phyloP scores from a whole-genome alignment of 345 rosid species.

The Gossypium sturtianum region DNA sequence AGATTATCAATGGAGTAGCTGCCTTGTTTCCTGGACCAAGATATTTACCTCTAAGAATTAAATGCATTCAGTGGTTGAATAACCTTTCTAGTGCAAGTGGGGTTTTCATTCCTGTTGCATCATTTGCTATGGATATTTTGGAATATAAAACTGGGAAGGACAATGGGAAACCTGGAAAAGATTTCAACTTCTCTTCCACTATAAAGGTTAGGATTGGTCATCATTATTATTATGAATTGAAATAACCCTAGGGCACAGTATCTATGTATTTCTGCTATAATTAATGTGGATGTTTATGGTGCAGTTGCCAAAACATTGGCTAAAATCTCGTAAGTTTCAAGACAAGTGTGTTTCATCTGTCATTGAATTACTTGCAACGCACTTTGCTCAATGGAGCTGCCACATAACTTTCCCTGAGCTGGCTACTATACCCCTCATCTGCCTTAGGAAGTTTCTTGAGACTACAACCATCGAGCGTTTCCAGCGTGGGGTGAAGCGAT shows the following conservation, averaged over 20 bases:
- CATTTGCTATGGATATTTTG: slow-evolving; percentile 62
- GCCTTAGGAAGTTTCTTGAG: slow-evolving; percentile 62
- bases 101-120: slow-evolving; percentile 67
- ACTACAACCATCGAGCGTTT: slow-evolving; percentile 48
- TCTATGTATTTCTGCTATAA: not conserved
- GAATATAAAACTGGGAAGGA: slow-evolving; percentile 72
- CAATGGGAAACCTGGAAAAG: slow-evolving; percentile 44
- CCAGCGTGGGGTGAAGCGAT: slow-evolving; percentile 57
- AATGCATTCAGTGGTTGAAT: slow-evolving; percentile 83
- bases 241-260: not conserved
- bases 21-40: slow-evolving; percentile 78
- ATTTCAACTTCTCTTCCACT: slow-evolving; percentile 46
- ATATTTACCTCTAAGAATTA: slow-evolving; percentile 75
- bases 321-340: slow-evolving; percentile 76
- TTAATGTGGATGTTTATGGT: slow-evolving; percentile 11
- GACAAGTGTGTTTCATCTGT: slow-evolving; percentile 57
- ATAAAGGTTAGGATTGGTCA: slow-evolving; percentile 50
- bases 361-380: slow-evolving; percentile 66
- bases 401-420: slow-evolving; percentile 91
- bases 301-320: slow-evolving; percentile 90
- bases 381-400: slow-evolving; percentile 84
- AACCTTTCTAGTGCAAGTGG: slow-evolving; percentile 64
- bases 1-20: slow-evolving; percentile 80
- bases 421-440: slow-evolving; percentile 66
- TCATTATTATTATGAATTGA: not conserved